These are phyloP conservation scores for Fusarium sp. DNA, from an alignment of 2,329 filamentous ascomycete genomes.

Conservation along the genomic window DNA sequence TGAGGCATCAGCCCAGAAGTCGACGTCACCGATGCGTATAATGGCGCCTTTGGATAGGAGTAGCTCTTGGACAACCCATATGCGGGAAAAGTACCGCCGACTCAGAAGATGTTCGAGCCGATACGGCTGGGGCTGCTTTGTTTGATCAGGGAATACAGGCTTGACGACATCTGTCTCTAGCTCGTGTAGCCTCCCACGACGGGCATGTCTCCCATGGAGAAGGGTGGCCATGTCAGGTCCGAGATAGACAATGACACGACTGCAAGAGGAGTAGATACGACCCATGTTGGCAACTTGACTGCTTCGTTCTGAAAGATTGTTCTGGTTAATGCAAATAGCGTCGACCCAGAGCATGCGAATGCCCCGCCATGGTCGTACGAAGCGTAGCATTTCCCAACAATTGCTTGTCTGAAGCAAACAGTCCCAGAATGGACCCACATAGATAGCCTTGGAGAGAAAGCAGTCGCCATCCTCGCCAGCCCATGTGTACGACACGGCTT, in stretches of 20 bases:
- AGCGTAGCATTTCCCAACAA: not conserved
- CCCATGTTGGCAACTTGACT: not conserved
- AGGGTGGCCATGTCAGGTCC: not conserved
- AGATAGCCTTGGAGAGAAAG: not conserved
- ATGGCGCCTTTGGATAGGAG: not conserved
- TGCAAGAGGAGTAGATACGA: not conserved
- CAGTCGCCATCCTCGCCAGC: not conserved
- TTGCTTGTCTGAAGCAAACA: not conserved
- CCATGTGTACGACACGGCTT: not conserved
- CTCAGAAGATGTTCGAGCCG: not conserved
- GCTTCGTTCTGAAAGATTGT: not conserved
- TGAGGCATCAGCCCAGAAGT: not conserved
- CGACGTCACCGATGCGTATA: not conserved
- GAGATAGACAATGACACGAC: not conserved
- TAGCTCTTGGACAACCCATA: not conserved
- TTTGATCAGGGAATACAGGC: not conserved
- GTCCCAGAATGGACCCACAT: not conserved
- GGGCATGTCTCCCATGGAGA: not conserved
- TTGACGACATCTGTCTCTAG: not conserved
- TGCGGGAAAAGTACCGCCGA: not conserved
- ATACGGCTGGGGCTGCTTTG: not conserved
- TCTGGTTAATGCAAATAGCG: slow-evolving; percentile 4
- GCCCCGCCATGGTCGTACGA: not conserved
- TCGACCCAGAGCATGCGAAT: not conserved
- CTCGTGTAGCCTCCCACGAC: not conserved